Conservation (phyloP, 768 basidiomycete genomes). For the Cyathus striatus region DNA sequence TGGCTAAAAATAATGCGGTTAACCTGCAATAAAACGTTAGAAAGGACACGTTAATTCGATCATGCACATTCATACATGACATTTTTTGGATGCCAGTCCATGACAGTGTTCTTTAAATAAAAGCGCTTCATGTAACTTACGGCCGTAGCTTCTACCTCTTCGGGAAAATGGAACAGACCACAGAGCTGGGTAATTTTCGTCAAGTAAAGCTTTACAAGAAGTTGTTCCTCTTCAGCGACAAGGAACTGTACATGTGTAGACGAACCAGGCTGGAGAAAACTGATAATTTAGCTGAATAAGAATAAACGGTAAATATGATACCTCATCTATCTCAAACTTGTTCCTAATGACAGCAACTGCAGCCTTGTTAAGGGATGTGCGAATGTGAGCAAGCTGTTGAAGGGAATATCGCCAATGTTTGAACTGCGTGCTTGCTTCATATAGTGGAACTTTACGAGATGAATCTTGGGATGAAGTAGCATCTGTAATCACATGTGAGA, state of each 20-base stretch:
- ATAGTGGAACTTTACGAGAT: constrained; percentile 41
- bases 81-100: constrained; percentile 99
- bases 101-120: constrained; percentile 95
- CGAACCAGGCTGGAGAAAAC: constrained; percentile 59
- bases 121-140: constrained; percentile 92
- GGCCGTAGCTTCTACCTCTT: constrained; percentile 91
- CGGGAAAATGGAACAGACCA: constrained; percentile 80
- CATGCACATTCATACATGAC: constrained; percentile 68
- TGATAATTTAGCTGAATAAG: constrained; percentile 11
- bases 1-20: constrained; percentile 90
- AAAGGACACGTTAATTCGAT: neutral
- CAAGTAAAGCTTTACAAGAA: constrained; percentile 86
- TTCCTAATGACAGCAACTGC: constrained; percentile 74
- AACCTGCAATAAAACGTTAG: constrained; percentile 50
- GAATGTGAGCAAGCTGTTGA: constrained; percentile 52
- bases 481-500: too few relatives aligned
- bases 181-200: constrained; percentile 84
- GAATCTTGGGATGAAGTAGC: too few relatives aligned
- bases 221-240: constrained; percentile 74
- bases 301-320: constrained; percentile 23
- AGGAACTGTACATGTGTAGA: constrained; percentile 72
- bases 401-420: constrained; percentile 87
- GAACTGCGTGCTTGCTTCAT: constrained; percentile 77
- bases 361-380: constrained; percentile 64
- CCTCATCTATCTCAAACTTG: constrained; percentile 79